Evolutionary conservation across 2,329 filamentous ascomycete species (phyloP).

Genomic region (Colletotrichum trifolii): DNA sequence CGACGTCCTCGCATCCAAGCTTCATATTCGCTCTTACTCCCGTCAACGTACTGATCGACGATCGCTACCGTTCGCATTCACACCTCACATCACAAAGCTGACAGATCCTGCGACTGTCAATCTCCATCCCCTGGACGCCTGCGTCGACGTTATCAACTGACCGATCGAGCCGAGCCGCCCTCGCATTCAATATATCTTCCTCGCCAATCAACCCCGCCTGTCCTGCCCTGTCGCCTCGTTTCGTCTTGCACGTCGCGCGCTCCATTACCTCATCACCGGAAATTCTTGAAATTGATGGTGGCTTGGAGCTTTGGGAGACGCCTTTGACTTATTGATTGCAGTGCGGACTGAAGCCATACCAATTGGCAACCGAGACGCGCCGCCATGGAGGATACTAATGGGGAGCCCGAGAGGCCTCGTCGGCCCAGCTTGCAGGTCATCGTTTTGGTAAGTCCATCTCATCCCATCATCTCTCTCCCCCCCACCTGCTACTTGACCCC

Average conservation of each 20-base stretch:
- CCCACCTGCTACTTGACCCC: not conserved
- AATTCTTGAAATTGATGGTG: not conserved
- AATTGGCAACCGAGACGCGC: not conserved
- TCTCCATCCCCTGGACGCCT: not conserved
- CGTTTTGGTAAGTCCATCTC: conserved; percentile 71
- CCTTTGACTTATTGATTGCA: conserved; percentile 14
- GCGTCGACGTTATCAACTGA: not conserved
- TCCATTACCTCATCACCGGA: conserved; percentile 10
- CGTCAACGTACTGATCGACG: not conserved
- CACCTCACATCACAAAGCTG: not conserved
- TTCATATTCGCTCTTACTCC: not conserved
- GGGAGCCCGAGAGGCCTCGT: conserved; percentile 20
- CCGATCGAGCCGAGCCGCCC: not conserved
- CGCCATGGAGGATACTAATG: conserved; percentile 30
- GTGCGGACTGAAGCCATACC: not conserved
- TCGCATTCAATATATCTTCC: not conserved
- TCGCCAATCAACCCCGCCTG: conserved; percentile 12
- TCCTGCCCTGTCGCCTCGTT: conserved; percentile 15
- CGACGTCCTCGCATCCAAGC: conserved; percentile 8
- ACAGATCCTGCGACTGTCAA: conserved; percentile 7
- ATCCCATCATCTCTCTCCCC: conserved; percentile 17
- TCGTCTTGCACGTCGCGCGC: not conserved
- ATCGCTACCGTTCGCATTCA: conserved; percentile 8
- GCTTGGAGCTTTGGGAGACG: conserved; percentile 8
- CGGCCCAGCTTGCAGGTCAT: conserved; percentile 76